Percentiles rank a stretch among this genome's conserved stretches.
phyloP scores from a whole-genome alignment of 495 filamentous ascomycete species.

The Penicillium canariense region DNA sequence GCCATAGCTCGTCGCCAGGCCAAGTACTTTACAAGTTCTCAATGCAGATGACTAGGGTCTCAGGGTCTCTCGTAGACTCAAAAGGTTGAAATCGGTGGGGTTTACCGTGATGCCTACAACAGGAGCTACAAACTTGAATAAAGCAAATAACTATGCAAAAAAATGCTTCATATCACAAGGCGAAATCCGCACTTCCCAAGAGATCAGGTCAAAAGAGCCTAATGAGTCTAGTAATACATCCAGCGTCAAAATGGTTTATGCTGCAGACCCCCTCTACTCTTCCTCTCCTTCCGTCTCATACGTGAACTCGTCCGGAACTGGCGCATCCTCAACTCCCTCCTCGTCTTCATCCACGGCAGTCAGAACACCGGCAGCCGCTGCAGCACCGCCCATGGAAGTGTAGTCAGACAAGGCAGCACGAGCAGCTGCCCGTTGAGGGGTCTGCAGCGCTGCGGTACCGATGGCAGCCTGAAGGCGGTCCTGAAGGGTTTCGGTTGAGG shows the following conservation, averaged over 20 bases:
- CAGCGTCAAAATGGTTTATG: slow-evolving; percentile 24
- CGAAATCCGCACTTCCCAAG: slow-evolving; percentile 16
- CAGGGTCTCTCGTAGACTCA: too few relatives aligned
- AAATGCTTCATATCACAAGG: slow-evolving; percentile 23
- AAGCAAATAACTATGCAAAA: slow-evolving; percentile 4
- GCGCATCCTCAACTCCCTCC: slow-evolving; percentile 77
- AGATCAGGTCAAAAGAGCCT: slow-evolving; percentile 31
- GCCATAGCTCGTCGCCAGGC: too few relatives aligned
- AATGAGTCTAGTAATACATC: slow-evolving; percentile 51
- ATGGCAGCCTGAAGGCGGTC: slow-evolving; percentile 45
- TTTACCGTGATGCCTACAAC: neutral
- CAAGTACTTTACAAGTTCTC: too few relatives aligned
- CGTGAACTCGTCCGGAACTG: slow-evolving; percentile 76
- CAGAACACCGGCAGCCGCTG: slow-evolving; percentile 74
- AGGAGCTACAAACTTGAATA: neutral
- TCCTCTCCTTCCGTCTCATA: slow-evolving; percentile 77
- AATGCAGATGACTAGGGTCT: too few relatives aligned
- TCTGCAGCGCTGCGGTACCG: slow-evolving; percentile 35
- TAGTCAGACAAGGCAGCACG: slow-evolving; percentile 22
- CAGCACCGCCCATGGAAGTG: slow-evolving; percentile 51
- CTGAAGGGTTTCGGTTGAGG: slow-evolving; percentile 43
- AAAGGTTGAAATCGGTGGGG: too few relatives aligned
- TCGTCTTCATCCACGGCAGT: slow-evolving; percentile 85
- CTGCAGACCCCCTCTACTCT: slow-evolving; percentile 38
- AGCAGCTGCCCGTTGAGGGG: slow-evolving; percentile 40